Evolutionary conservation across 225 moss, liverwort and hornwort genomes (phyloP).

Genomic region (Physcomitrium patens): DNA sequence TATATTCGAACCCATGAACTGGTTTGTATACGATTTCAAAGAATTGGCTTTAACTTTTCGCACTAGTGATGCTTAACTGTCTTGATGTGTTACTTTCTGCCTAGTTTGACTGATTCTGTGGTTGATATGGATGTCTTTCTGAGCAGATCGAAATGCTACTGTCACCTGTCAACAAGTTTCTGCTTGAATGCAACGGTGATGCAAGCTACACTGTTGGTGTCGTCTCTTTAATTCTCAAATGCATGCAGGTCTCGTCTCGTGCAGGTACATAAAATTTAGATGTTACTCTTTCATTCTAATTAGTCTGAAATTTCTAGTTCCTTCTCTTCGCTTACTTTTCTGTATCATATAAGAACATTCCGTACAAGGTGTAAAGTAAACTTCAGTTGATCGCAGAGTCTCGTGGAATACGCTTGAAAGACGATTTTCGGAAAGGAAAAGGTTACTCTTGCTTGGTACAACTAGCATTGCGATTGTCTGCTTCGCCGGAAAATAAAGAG

Average conservation of each 20-base stretch:
- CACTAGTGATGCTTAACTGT: not conserved
- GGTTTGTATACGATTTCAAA: constrained; percentile 39
- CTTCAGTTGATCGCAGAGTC: constrained; percentile 54
- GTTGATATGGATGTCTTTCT: constrained; percentile 23
- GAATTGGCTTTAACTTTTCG: not conserved
- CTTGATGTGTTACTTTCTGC: constrained; percentile 4
- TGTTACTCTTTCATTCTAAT: not conserved
- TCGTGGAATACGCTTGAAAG: constrained; percentile 64
- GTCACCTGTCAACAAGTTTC: constrained; percentile 76
- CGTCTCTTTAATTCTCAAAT: constrained; percentile 71
- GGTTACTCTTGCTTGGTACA: constrained; percentile 74
- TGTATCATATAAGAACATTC: not conserved
- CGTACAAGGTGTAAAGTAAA: constrained; percentile 10
- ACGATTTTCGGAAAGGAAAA: constrained; percentile 68
- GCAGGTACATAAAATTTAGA: constrained; percentile 50
- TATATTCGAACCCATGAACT: constrained; percentile 77
- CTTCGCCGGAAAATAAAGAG: constrained; percentile 17
- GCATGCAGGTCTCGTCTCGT: constrained; percentile 75
- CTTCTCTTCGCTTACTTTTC: constrained; percentile 9
- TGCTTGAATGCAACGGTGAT: constrained; percentile 58
- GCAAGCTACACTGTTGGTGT: constrained; percentile 73
- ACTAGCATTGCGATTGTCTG: constrained; percentile 62
- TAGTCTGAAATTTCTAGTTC: not conserved
- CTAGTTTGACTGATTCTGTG: constrained; percentile 10
- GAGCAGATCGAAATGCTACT: constrained; percentile 76